Base-by-base conservation (phyloP, 139 green algal genomes). In the Chlamydomonas incerta region DNA sequence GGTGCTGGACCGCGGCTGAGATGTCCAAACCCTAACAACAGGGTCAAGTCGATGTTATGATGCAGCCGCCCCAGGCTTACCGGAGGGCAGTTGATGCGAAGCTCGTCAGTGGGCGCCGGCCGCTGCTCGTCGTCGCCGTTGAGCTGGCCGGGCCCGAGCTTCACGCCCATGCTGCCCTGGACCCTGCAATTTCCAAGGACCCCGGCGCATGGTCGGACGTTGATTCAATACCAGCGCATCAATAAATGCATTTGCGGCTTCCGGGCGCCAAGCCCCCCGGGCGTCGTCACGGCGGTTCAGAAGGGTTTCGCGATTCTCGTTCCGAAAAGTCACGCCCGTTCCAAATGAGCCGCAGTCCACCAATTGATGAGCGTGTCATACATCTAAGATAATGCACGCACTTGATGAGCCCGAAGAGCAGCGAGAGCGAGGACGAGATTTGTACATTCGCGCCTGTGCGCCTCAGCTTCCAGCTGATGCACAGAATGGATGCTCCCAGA, bases 1-100 rank as follows among this genome's bases (percentile, higher is more conserved):
- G n/a, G n/a, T n/a, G n/a, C n/a, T n/a, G n/a, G n/a, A n/a, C n/a
- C n/a, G n/a, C n/a, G n/a, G n/a, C n/a, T n/a, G n/a, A n/a, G n/a
- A n/a, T n/a, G n/a, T n/a, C n/a, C n/a, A n/a, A n/a, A n/a, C n/a
- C n/a, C n/a, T n/a, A n/a, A n/a, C n/a, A n/a, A n/a, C n/a, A n/a
- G n/a, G n/a, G n/a, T n/a, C n/a, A n/a, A n/a, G n/a, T n/a, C n/a
- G n/a, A n/a, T n/a, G n/a, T n/a, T n/a, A n/a, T n/a, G n/a, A n/a
- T n/a, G n/a, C n/a, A 28, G 28, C 28, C 0, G 72, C 62, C 62
- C 13, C 62, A 68, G 11, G 26, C 62, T n/a, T 23, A 83, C 76
- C 76, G 73, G 66, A 15, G 76, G 62, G 63, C 76, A 83, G 28
- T 73, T 83, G 34, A 83, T 83, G 35, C 76, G 76, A 0, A 83